These are phyloP conservation scores for Clavulina sp. DNA, from an alignment of 768 basidiomycete species.

Conservation along the genomic window DNA sequence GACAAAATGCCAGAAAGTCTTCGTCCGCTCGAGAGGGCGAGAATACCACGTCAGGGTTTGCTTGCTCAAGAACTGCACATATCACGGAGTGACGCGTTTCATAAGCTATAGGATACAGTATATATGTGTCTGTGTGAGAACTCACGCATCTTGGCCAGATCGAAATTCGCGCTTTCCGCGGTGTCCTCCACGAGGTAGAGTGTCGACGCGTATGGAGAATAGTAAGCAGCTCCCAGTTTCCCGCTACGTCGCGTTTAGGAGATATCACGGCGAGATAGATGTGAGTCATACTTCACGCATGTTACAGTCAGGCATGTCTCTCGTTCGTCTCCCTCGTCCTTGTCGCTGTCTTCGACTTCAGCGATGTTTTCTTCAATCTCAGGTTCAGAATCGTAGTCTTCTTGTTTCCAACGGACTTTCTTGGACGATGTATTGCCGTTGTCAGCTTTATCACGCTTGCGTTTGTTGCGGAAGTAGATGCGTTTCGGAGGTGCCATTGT, in stretches of 20 bases:
- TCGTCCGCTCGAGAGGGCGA: conserved; percentile 76
- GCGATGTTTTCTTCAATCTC: background rate
- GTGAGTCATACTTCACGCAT: background rate
- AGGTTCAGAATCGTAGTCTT: too few relatives aligned
- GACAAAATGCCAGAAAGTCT: conserved; percentile 48
- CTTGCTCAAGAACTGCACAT: conserved; percentile 79
- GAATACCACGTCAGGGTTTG: conserved; percentile 49
- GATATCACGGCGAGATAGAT: background rate
- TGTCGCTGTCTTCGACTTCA: background rate
- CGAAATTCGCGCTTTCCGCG: conserved; percentile 49
- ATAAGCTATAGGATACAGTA: background rate
- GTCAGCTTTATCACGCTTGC: too few relatives aligned
- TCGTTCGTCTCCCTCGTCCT: background rate
- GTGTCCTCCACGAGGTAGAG: conserved; percentile 66
- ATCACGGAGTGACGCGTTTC: conserved; percentile 1
- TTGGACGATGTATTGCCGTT: too few relatives aligned
- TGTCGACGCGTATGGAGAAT: conserved; percentile 43
- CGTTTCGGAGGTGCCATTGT: too few relatives aligned
- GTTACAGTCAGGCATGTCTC: background rate
- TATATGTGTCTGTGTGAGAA: too few relatives aligned
- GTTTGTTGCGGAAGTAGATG: too few relatives aligned
- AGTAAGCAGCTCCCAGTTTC: conserved; percentile 57
- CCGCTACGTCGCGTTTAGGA: conserved; percentile 31
- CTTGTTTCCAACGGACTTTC: too few relatives aligned
- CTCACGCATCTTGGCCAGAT: conserved; percentile 26